Evolutionary conservation across 2,329 filamentous ascomycete species (phyloP).

Genomic region (Verticillium klebahnii): DNA sequence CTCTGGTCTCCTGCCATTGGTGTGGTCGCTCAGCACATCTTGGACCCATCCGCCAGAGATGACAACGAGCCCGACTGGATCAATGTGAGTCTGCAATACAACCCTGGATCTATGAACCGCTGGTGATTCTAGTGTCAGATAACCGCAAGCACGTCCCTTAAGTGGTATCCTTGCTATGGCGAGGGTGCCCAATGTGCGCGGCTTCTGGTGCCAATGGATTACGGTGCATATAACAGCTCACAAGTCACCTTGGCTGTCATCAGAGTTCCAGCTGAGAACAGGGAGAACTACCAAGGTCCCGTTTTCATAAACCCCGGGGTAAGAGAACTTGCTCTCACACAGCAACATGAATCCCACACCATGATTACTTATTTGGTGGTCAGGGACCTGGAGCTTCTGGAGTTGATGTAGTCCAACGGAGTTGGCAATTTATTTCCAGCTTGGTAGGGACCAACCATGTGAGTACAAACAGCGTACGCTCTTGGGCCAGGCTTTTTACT

Average conservation of each 20-base stretch:
- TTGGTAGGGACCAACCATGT: conserved; percentile 41
- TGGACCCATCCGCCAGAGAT: background rate
- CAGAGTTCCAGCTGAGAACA: background rate
- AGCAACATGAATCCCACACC: background rate
- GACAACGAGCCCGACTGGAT: background rate
- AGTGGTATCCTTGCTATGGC: background rate
- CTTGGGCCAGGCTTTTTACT: no score
- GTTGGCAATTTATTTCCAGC: conserved; percentile 24
- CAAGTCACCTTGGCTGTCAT: background rate
- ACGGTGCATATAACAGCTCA: background rate
- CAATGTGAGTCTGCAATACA: background rate
- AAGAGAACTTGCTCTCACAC: background rate
- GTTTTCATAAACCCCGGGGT: background rate
- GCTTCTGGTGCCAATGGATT: conserved; percentile 1
- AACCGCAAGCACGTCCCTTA: background rate
- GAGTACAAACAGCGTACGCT: conserved; percentile 1
- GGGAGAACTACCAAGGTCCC: background rate
- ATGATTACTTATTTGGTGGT: background rate
- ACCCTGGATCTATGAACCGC: no score
- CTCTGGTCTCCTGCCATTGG: background rate
- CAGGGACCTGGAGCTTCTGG: background rate
- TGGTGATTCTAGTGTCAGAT: background rate
- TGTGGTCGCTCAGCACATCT: background rate
- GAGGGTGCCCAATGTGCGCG: background rate
- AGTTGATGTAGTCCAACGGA: background rate